These are phyloP conservation scores for Euphorbia lathyris DNA, from an alignment of 345 rosid species.

Conservation along the genomic window DNA sequence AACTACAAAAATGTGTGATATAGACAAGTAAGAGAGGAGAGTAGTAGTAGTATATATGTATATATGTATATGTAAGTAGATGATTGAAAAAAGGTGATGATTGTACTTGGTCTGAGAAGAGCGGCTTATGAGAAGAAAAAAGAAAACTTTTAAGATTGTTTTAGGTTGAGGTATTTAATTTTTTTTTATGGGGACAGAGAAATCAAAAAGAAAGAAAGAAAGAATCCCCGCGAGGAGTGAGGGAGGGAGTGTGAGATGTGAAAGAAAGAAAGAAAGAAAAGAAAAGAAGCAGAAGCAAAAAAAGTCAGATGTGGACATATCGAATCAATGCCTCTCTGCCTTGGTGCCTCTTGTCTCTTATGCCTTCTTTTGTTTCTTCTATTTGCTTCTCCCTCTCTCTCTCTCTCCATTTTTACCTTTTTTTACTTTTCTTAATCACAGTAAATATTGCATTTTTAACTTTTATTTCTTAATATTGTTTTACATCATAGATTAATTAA, in stretches of 20 bases:
- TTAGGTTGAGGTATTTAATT: not conserved
- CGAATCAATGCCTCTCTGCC: constrained; percentile 50
- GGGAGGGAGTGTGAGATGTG: constrained; percentile 20
- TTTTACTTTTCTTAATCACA: too few species aligned
- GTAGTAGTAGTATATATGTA: not conserved
- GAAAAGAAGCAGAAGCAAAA: constrained; percentile 17
- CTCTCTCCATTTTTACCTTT: not conserved
- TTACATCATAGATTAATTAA: too few species aligned
- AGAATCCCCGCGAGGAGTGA: constrained; percentile 23
- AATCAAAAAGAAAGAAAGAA: not conserved
- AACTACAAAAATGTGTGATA: constrained; percentile 29
- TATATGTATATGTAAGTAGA: not conserved
- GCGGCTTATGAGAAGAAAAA: constrained; percentile 27
- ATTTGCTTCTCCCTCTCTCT: not conserved
- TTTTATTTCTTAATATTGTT: too few species aligned
- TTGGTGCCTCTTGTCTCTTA: constrained; percentile 19
- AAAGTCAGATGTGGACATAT: constrained; percentile 56
- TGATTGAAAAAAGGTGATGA: constrained; percentile 41
- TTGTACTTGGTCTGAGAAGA: constrained; percentile 43
- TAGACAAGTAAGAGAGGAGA: constrained; percentile 30
- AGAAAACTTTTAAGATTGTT: constrained; percentile 16
- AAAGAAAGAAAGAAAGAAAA: not conserved
- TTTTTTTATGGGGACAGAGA: not conserved
- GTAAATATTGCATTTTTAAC: too few species aligned
- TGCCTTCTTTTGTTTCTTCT: constrained; percentile 24